phyloP scores from a whole-genome alignment of 1,284 basidiomycete species.

The Termitomyces sp. region DNA sequence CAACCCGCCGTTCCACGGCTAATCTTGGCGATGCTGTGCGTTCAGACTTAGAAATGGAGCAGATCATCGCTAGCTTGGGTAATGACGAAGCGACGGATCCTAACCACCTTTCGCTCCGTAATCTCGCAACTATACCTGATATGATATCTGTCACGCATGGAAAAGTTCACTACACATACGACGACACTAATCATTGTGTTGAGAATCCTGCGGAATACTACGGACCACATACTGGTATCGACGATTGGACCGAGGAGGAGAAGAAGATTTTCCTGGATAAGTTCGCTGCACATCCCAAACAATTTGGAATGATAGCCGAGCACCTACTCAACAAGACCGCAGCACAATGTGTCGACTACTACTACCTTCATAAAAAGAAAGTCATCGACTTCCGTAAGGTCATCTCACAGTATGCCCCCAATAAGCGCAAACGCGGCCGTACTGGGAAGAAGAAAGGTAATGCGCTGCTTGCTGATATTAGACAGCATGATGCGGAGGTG shows the following conservation, averaged over 20 bases:
- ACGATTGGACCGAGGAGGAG: conserved; percentile 88
- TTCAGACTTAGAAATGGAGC: conserved; percentile 95
- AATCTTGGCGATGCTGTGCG: conserved; percentile 85
- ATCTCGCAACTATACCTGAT: conserved; percentile 89
- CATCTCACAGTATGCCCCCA: conserved; percentile 58
- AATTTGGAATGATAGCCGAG: conserved; percentile 87
- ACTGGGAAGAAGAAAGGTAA: conserved; percentile 72
- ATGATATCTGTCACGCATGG: conserved; percentile 77
- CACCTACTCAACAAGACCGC: conserved; percentile 82
- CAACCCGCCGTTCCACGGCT: conserved; percentile 70
- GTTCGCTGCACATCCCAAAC: conserved; percentile 86
- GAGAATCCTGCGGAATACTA: conserved; percentile 79
- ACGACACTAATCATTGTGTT: conserved; percentile 84
- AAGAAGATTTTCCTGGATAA: conserved; percentile 76
- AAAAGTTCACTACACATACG: conserved; percentile 59
- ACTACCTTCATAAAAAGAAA: conserved; percentile 93
- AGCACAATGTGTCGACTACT: conserved; percentile 88
- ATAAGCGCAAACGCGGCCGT: conserved; percentile 54
- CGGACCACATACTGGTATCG: conserved; percentile 61
- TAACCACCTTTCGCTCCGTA: conserved; percentile 78
- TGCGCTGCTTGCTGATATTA: conserved; percentile 73
- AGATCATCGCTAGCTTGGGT: conserved; percentile 90
- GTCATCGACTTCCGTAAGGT: conserved; percentile 81
- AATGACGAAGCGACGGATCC: conserved; percentile 92
- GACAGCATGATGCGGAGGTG: conserved; percentile 70